phyloP scores from a whole-genome alignment of 495 filamentous ascomycete genomes.

The Neurospora sublineolata region DNA sequence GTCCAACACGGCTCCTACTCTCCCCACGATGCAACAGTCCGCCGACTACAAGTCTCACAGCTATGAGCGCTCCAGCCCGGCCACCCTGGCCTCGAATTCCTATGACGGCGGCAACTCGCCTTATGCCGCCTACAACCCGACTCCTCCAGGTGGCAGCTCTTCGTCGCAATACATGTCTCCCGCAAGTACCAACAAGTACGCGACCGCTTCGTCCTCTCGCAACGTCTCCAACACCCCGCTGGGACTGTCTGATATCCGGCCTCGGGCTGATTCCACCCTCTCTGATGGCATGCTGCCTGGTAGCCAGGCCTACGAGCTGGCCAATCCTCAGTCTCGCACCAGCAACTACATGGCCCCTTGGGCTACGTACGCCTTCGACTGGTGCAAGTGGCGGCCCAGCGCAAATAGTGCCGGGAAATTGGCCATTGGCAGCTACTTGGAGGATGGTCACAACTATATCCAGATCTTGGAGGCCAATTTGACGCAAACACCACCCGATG shows the following conservation, averaged over 20 bases:
- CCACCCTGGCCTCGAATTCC: slow-evolving; percentile 24
- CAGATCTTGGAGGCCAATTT: slow-evolving; percentile 91
- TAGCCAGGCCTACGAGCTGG: slow-evolving; percentile 41
- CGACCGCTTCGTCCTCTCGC: slow-evolving; percentile 55
- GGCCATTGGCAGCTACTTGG: slow-evolving; percentile 88
- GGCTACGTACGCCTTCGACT: slow-evolving; percentile 93
- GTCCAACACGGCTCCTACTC: slow-evolving; percentile 56
- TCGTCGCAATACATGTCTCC: slow-evolving; percentile 57
- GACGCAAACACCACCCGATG: slow-evolving; percentile 58
- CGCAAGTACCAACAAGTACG: slow-evolving; percentile 46
- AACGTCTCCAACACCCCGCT: slow-evolving; percentile 73
- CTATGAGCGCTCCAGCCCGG: slow-evolving; percentile 79
- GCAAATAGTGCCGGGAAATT: slow-evolving; percentile 76
- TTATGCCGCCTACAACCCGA: slow-evolving; percentile 58
- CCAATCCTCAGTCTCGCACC: slow-evolving; percentile 38
- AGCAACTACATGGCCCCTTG: slow-evolving; percentile 92
- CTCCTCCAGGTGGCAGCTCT: slow-evolving; percentile 46
- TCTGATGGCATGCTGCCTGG: slow-evolving; percentile 48
- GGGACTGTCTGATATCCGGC: slow-evolving; percentile 81
- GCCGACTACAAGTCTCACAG: slow-evolving; percentile 47
- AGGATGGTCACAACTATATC: slow-evolving; percentile 99
- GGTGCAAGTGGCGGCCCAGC: slow-evolving; percentile 95
- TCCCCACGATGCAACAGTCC: slow-evolving; percentile 63
- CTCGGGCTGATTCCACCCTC: slow-evolving; percentile 61
- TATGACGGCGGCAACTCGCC: slow-evolving; percentile 43